A percentile compares a stretch with the other conserved stretches of the same genome.
These are phyloP conservation scores for Pythium angustatum DNA, from an alignment of 352 stramenopile species.

Conservation along the genomic window DNA sequence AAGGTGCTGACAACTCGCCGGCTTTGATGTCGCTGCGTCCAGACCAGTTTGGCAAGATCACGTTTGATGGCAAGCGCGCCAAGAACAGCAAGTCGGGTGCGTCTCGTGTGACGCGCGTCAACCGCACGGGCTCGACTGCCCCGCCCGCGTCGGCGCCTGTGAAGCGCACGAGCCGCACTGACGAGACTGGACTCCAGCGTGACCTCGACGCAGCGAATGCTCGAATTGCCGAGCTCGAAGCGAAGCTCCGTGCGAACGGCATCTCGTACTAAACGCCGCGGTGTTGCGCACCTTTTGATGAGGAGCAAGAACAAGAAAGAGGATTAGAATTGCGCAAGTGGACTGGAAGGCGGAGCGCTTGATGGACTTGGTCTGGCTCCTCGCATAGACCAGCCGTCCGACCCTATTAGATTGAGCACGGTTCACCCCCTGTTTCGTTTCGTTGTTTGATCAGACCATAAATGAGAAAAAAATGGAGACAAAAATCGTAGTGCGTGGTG, in stretches of 20 bases:
- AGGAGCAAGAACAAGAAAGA: conserved; percentile 18
- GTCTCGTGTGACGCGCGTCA: conserved; percentile 31
- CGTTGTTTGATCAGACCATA: conserved; percentile 26
- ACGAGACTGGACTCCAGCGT: conserved; percentile 59
- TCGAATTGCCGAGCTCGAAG: conserved; percentile 84
- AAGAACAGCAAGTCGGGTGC: conserved; percentile 30
- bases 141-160: conserved; percentile 27
- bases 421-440: conserved; percentile 21
- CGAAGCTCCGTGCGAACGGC: conserved; percentile 71
- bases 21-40: conserved; percentile 94
- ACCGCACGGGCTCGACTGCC: conserved; percentile 30
- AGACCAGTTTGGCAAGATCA: conserved; percentile 82
- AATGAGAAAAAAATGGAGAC: conserved; percentile 21
- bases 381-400: conserved; percentile 12
- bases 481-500: conserved; percentile 1
- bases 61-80: conserved; percentile 79
- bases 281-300: conserved; percentile 16
- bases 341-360: conserved; percentile 18
- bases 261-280: conserved; percentile 72
- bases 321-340: conserved; percentile 36
- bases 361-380: conserved; percentile 21
- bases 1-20: conserved; percentile 93
- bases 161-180: conserved; percentile 29
- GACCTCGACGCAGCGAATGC: conserved; percentile 79
- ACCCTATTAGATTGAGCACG: conserved; percentile 39